Evolutionary conservation across 2,329 filamentous ascomycete genomes (phyloP).

Genomic region (Ascochyta pisi): DNA sequence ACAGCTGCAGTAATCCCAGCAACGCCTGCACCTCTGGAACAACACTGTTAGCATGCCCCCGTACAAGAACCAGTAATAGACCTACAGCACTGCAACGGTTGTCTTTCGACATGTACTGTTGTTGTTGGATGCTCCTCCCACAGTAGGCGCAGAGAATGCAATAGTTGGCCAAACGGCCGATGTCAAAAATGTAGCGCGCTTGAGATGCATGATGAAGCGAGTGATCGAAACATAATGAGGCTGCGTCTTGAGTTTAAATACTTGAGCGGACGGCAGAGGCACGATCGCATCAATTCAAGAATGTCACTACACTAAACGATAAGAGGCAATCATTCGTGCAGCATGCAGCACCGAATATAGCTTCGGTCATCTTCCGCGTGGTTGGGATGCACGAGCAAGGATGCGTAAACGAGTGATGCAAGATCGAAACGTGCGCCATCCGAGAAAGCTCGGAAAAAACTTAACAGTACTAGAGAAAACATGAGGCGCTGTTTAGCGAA

Average conservation of each 20-base stretch:
- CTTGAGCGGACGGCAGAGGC: neutral
- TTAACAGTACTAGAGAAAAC: too few species aligned
- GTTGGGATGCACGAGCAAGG: too few species aligned
- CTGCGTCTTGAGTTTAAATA: neutral
- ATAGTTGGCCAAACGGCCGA: constrained; percentile 1
- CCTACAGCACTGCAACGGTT: constrained; percentile 43
- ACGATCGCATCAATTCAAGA: neutral
- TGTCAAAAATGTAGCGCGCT: neutral
- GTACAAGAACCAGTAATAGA: neutral
- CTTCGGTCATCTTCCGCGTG: too few species aligned
- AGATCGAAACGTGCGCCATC: too few species aligned
- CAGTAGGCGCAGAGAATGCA: constrained; percentile 24
- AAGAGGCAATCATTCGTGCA: neutral
- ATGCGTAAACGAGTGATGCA: too few species aligned
- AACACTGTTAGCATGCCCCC: neutral
- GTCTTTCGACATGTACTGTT: constrained; percentile 42
- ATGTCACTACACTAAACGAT: constrained; percentile 9
- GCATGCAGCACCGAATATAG: too few species aligned
- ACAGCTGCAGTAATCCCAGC: constrained; percentile 69
- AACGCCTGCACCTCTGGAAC: constrained; percentile 62
- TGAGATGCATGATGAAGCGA: constrained; percentile 4
- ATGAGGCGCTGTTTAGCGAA: too few species aligned
- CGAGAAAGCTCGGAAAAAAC: too few species aligned
- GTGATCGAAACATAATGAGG: neutral
- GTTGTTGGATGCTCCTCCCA: constrained; percentile 16